Base-by-base conservation (phyloP, 106 monocot genomes). In the Triglochin maritima region DNA sequence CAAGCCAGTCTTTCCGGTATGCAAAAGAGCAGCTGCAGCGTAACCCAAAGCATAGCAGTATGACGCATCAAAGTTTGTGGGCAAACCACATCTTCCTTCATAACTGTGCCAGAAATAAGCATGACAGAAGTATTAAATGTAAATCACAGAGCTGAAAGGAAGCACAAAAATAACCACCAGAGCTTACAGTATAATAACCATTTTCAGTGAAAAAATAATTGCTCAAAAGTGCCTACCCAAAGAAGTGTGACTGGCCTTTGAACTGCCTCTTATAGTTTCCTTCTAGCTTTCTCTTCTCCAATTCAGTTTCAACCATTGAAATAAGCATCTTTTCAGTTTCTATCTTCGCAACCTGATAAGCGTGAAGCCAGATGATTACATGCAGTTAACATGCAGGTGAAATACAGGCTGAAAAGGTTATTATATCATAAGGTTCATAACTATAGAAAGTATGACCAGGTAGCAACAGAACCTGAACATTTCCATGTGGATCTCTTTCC, bases 401-500 rank as follows among this genome's bases (percentile, higher is more conserved):
- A 54, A 2, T 54, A 54, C 12, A 54, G 1, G 29, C 29, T 0
- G 29, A 29, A 29, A 29, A 29, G 29, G 1, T 29, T 29, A 29
- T 29, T 29, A 29, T 29, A 29, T 29, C 29, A 29, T n/a, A n/a
- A n/a, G n/a, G n/a, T n/a, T n/a, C n/a, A n/a, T 29, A 0, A 29
- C 29, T 29, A 29, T 29, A 29, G 29, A 29, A 29, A 29, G 29
- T 29, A 29, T 29, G 29, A 29, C 29, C 29, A 29, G 29, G 29
- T 29, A 1, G 29, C 29, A 29, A 49, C 49, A 49, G 15, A 17
- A 53, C 95, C 87, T 95, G 95, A 47, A 95, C 95, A 75, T 95
- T 95, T 48, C 95, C 95, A 76, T 90, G 95, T 9, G 95, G 95
- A 72, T 95, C 95, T 80, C 95, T 95, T 77, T 95, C 90, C 73